Conservation (phyloP, 208 protist genomes). For the Crithidia bombi region DNA sequence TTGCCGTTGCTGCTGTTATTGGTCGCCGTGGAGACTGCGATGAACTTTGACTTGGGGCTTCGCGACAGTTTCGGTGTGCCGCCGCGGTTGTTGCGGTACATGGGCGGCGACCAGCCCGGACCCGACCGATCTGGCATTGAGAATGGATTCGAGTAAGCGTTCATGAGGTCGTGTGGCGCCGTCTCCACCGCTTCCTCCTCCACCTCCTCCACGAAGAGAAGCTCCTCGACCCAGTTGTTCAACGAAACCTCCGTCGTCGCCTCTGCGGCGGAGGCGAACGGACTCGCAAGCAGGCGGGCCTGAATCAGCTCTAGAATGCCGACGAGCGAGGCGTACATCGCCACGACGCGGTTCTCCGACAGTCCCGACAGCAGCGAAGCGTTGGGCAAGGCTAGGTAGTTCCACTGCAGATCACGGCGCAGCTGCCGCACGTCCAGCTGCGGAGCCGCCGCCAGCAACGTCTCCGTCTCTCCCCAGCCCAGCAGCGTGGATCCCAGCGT, state of each 20-base stretch:
- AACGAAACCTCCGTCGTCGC: not conserved
- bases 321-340: slow-evolving; percentile 74
- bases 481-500: slow-evolving; percentile 37
- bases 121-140: not conserved
- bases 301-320: slow-evolving; percentile 70
- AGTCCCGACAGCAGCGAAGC: slow-evolving; percentile 63
- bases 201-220: slow-evolving; percentile 37
- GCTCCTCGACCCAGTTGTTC: slow-evolving; percentile 55
- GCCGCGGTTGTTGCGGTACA: slow-evolving; percentile 31
- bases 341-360: slow-evolving; percentile 71
- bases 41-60: slow-evolving; percentile 35
- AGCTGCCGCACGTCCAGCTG: slow-evolving; percentile 47
- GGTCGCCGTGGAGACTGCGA: slow-evolving; percentile 16
- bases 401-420: slow-evolving; percentile 62
- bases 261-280: not conserved
- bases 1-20: slow-evolving; percentile 14
- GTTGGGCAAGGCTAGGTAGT: slow-evolving; percentile 53
- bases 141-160: not conserved
- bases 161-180: not conserved
- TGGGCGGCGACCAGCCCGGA: slow-evolving; percentile 24
- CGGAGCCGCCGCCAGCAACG: slow-evolving; percentile 42
- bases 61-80: slow-evolving; percentile 26
- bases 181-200: slow-evolving; percentile 9
- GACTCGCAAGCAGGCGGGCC: slow-evolving; percentile 6
- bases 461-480: slow-evolving; percentile 70